Evolutionary conservation across 2,329 filamentous ascomycete species (phyloP).

Genomic region (Neopestalotiopsis rosae): DNA sequence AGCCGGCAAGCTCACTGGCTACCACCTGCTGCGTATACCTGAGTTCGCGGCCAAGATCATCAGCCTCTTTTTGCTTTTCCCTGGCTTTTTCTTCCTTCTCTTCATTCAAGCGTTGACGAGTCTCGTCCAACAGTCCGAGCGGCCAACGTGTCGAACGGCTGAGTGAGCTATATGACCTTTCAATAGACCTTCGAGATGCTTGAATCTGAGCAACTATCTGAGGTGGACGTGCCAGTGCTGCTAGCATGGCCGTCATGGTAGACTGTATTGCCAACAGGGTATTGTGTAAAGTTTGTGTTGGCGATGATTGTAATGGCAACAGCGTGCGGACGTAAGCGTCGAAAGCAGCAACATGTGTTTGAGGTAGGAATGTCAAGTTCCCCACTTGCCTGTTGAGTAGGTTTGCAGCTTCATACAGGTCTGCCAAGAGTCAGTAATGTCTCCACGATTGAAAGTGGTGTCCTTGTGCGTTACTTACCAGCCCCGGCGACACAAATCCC

Average conservation of each 20-base stretch:
- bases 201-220: constrained; percentile 78
- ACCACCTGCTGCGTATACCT: constrained; percentile 94
- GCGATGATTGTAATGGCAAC: constrained; percentile 72
- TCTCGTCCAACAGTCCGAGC: constrained; percentile 83
- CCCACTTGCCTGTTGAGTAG: constrained; percentile 58
- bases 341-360: constrained; percentile 71
- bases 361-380: constrained; percentile 71
- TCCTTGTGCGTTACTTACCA: constrained; percentile 48
- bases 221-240: constrained; percentile 78
- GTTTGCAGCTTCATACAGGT: constrained; percentile 70
- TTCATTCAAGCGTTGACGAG: constrained; percentile 78
- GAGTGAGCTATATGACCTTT: constrained; percentile 78
- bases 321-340: constrained; percentile 72
- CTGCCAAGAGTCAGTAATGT: constrained; percentile 47
- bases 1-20: constrained; percentile 87
- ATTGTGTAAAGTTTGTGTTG: constrained; percentile 75
- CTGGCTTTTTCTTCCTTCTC: constrained; percentile 84
- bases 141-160: constrained; percentile 80
- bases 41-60: constrained; percentile 79
- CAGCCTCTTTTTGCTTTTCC: constrained; percentile 72
- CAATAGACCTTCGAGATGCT: constrained; percentile 75
- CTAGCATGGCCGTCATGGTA: constrained; percentile 81
- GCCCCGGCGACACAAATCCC: constrained; percentile 68
- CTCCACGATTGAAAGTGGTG: background rate
- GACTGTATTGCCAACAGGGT: constrained; percentile 80